These are phyloP conservation scores for Xylariaceae sp. DNA, from an alignment of 2,329 filamentous ascomycete genomes.

Conservation along the genomic window DNA sequence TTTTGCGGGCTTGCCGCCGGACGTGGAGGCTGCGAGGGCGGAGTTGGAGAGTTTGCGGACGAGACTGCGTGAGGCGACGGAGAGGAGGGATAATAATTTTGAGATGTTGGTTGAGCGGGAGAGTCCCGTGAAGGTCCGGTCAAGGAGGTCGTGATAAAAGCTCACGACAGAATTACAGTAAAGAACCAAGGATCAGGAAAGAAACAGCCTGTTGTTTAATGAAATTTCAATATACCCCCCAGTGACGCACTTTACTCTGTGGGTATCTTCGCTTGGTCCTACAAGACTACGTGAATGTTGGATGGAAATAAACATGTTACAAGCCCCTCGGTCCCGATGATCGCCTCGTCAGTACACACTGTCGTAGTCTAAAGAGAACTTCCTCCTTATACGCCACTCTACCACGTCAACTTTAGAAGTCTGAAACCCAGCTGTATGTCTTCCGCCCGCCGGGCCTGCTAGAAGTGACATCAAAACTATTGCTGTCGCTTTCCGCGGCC, in stretches of 20 bases:
- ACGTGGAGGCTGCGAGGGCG: slow-evolving; percentile 61
- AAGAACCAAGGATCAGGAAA: neutral
- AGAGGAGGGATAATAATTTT: slow-evolving; percentile 66
- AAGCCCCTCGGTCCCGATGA: neutral
- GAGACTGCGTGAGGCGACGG: slow-evolving; percentile 57
- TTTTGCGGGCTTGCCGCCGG: slow-evolving; percentile 68
- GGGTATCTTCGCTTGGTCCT: slow-evolving; percentile 20
- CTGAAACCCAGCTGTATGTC: neutral
- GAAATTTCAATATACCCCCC: slow-evolving; percentile 15
- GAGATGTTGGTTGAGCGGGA: slow-evolving; percentile 63
- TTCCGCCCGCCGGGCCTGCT: neutral
- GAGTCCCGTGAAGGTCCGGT: slow-evolving; percentile 43
- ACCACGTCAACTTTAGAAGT: neutral
- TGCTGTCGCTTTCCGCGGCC: slow-evolving; percentile 53
- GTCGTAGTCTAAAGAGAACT: slow-evolving; percentile 1
- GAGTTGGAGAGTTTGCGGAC: slow-evolving; percentile 63
- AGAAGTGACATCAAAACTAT: slow-evolving; percentile 20
- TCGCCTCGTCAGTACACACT: slow-evolving; percentile 1
- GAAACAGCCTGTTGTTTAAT: slow-evolving; percentile 1
- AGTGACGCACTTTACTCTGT: slow-evolving; percentile 13
- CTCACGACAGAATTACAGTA: too few species aligned
- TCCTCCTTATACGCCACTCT: neutral
- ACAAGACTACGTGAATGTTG: slow-evolving; percentile 14
- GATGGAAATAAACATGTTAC: slow-evolving; percentile 3
- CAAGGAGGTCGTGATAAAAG: slow-evolving; percentile 7